Evolutionary conservation across 768 basidiomycete genomes (phyloP), one percentile per base, ranked within the genome.

Genomic region (Mycena haematopus): DNA sequence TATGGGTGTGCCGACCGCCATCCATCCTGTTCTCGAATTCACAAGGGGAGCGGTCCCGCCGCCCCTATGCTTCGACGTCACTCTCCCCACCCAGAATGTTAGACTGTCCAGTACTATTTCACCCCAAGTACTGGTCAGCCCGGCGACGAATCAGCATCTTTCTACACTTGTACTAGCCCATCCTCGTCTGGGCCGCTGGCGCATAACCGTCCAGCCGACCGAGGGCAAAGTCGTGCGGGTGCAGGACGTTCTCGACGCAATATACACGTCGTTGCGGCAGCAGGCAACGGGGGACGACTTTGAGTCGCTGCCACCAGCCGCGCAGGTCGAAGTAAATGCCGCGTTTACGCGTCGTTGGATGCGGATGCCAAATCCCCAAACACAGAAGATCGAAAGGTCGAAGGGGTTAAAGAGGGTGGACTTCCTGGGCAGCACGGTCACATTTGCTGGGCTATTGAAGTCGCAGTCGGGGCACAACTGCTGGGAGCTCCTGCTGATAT

Each of bases 341-440:
- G 69, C 71, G 38, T 72, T 66, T 46, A 31, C 56, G 27, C 35
- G 36, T 7, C 68, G 71, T 19, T 67, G 52, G 44, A 27, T 17
- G 51, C 49, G 47, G 22, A 68, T 65, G 36, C 52, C 53, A 11
- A 29, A 22, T 46, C 29, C 38, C 14, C n/a, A 22, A 31, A 52
- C n/a, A 13, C 8, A 56, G 55, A 36, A 19, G 8, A 8, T 57
- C 8, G 77, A 79, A 70, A 72, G 66, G 70, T 66, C 62, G 65
- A 78, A 79, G 69, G 78, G 78, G 9, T 61, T 79, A 27, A 79
- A 77, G 71, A 65, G 77, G 68, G 70, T 79, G 27, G 78, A 79
- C 64, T 76, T 77, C 66, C 70, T 79, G 62, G 75, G 76, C 0
- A 69, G 72, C 2, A 69, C 70, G 22, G 60, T 70, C 40, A 61